Base-by-base conservation (phyloP, 345 rosid species). In the Arabidopsis arenosa region DNA sequence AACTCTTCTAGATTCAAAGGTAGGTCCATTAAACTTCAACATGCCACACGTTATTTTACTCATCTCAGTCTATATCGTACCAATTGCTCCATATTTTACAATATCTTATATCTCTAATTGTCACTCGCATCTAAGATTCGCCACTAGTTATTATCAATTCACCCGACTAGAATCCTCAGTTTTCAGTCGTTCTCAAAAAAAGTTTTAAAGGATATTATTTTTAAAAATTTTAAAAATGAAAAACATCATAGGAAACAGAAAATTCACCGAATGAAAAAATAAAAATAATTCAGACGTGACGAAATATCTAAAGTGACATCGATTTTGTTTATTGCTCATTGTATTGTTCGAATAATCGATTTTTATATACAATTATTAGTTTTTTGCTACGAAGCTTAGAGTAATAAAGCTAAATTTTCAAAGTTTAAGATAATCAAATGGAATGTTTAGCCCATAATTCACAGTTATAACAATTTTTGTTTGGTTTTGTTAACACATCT, bases 21-120 rank as follows among this genome's bases (percentile, higher is more conserved):
- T 75, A 49, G 56, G 75, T 62, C 70, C 65, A 53, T 54, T 45
- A n/a, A 23, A 44, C 15, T 69, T 54, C 75, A 76, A 17, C 71
- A 35, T 70, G 71, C 1, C 65, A 54, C 75, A 76, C 80, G 70
- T 76, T 62, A 69, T 61, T 61, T 62, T 68, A 53, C 48, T 36
- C 37, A 21, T 33, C 57, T 51, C 55, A 51, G 54, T 49, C 39
- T 48, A 47, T 40, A 60, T 43, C 33, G 75, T 54, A 62, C 70
- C 2, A 61, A 10, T 66, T 52, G 9, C 33, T 43, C 47, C 26
- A n/a, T 69, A 53, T 54, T 2, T 43, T 53, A 69, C 13, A 62
- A 5, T 69, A 69, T 61, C 69, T 68, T 30, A 6, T 8, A 15
- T 33, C 4, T 57, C 28, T n/a, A 28, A 37, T 14, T 65, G 40